phyloP scores from a whole-genome alignment of 192 early-diverging fungal genomes.

The Entomortierella beljakovae region DNA sequence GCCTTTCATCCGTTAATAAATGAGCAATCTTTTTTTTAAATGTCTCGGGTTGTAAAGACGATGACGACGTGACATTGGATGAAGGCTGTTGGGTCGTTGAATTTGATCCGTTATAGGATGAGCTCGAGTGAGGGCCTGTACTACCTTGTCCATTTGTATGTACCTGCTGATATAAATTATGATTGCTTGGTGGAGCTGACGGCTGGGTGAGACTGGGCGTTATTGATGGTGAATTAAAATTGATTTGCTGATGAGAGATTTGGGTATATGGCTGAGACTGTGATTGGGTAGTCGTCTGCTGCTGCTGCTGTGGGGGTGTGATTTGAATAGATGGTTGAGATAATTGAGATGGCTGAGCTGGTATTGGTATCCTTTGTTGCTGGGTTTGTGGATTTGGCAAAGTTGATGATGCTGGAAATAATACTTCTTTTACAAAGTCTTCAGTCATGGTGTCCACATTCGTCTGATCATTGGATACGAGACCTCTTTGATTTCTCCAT shows the following conservation, averaged over 20 bases:
- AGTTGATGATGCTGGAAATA: constrained; percentile 1
- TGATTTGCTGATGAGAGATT: background rate
- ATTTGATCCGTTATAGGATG: background rate
- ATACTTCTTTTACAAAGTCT: constrained; percentile 16
- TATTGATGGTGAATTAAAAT: background rate
- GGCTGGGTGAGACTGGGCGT: background rate
- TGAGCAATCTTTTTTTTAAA: constrained; percentile 12
- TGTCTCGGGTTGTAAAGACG: background rate
- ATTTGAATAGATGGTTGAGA: background rate
- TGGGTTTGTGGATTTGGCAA: background rate
- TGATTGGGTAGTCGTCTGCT: too few species aligned
- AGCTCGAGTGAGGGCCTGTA: background rate
- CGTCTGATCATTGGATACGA: background rate
- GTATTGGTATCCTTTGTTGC: background rate
- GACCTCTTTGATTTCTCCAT: constrained; percentile 8
- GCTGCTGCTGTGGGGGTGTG: background rate
- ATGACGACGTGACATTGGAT: background rate
- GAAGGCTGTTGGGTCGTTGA: background rate
- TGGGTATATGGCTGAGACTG: background rate
- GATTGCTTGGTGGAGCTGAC: background rate
- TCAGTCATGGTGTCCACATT: constrained; percentile 31
- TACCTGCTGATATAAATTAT: background rate
- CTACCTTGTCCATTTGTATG: background rate
- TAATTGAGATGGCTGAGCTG: background rate
- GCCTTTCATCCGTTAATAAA: constrained; percentile 24